A percentile compares a stretch with the other conserved stretches of the same genome.
phyloP scores from a whole-genome alignment of 2,329 filamentous ascomycete genomes.

The Colletotrichum eremochloae region DNA sequence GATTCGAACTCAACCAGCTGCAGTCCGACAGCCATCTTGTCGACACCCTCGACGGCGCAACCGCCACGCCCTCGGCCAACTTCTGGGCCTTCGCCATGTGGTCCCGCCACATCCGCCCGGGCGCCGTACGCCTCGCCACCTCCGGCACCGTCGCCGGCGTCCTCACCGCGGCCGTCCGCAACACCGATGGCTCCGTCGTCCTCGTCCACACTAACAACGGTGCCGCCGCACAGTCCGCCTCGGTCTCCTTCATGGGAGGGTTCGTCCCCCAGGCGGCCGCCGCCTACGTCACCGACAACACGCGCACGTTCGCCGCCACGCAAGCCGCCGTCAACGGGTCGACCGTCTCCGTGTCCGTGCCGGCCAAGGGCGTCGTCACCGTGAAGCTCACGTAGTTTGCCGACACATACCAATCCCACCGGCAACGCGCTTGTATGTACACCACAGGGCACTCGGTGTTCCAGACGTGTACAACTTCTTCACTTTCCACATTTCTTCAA shows the following conservation, averaged over 20 bases:
- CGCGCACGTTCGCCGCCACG: slow-evolving; percentile 45
- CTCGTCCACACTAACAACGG: slow-evolving; percentile 53
- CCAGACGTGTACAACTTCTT: neutral
- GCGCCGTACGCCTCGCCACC: slow-evolving; percentile 51
- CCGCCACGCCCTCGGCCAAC: slow-evolving; percentile 50
- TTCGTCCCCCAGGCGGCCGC: slow-evolving; percentile 47
- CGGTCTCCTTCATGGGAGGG: slow-evolving; percentile 47
- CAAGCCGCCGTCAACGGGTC: slow-evolving; percentile 40
- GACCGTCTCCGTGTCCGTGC: slow-evolving; percentile 44
- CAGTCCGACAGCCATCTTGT: slow-evolving; percentile 48
- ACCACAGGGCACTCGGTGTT: neutral
- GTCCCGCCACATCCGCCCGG: slow-evolving; percentile 54
- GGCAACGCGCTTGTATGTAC: neutral
- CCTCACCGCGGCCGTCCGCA: slow-evolving; percentile 53
- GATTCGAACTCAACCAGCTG: slow-evolving; percentile 51
- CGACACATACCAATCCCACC: neutral
- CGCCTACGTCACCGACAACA: slow-evolving; percentile 55
- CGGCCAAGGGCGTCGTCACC: slow-evolving; percentile 45
- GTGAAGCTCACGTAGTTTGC: slow-evolving; percentile 41
- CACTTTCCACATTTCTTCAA: too few relatives aligned
- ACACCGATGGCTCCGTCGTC: slow-evolving; percentile 54
- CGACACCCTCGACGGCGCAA: slow-evolving; percentile 46
- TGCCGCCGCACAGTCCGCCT: slow-evolving; percentile 46
- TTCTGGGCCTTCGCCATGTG: slow-evolving; percentile 59
- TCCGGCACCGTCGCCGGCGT: slow-evolving; percentile 47